Conservation (phyloP, 192 early-diverging fungal species). For the Hyaloraphidium curvatum region DNA sequence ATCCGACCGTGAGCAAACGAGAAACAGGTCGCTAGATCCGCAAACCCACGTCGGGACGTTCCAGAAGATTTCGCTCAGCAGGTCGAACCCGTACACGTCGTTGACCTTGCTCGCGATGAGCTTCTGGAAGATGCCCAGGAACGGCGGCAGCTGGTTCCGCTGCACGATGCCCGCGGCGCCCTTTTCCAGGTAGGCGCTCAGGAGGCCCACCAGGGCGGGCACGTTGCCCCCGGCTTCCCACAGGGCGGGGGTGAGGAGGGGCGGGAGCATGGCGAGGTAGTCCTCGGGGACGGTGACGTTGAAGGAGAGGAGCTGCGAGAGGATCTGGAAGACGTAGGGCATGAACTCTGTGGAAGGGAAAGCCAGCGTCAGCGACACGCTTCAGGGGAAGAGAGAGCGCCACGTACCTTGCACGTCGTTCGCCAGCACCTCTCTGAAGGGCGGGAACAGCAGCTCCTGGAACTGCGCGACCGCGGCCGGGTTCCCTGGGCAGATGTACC, state of each 20-base stretch:
- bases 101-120: slow-evolving; percentile 63
- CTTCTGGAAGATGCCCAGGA: slow-evolving; percentile 89
- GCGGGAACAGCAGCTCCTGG: slow-evolving; percentile 66
- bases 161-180: slow-evolving; percentile 47
- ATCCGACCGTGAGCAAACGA: neutral
- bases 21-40: neutral
- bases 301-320: slow-evolving; percentile 67
- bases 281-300: slow-evolving; percentile 47
- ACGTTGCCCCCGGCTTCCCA: slow-evolving; percentile 87
- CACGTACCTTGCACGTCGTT: slow-evolving; percentile 45
- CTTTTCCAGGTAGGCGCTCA: slow-evolving; percentile 68
- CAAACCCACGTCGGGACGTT: slow-evolving; percentile 39
- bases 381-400: too few species aligned
- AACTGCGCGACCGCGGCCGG: slow-evolving; percentile 51
- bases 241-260: slow-evolving; percentile 61
- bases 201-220: slow-evolving; percentile 75
- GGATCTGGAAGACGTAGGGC: slow-evolving; percentile 93
- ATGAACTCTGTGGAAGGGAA: slow-evolving; percentile 44
- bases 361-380: neutral
- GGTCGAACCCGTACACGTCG: slow-evolving; percentile 68
- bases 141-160: slow-evolving; percentile 48
- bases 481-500: slow-evolving; percentile 51
- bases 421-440: slow-evolving; percentile 73
- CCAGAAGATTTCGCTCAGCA: slow-evolving; percentile 58
- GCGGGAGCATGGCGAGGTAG: slow-evolving; percentile 53